Conservation (phyloP, 225 moss, liverwort and hornwort genomes). For the Physcomitrium patens region DNA sequence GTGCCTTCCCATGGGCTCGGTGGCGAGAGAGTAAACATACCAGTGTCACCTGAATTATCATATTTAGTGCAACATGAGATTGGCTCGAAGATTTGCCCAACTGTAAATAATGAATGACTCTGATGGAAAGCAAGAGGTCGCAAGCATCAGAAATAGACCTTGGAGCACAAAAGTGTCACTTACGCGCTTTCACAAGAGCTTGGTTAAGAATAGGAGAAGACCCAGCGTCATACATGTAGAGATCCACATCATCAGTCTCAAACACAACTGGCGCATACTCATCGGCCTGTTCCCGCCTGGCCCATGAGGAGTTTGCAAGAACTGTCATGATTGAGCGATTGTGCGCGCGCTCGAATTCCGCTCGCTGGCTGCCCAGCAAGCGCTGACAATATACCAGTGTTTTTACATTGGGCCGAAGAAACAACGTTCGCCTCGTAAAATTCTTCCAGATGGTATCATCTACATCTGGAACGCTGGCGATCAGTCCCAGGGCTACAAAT, state of each 20-base stretch:
- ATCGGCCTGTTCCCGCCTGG: conserved; percentile 25
- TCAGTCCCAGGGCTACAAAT: conserved; percentile 66
- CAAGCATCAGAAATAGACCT: conserved; percentile 2
- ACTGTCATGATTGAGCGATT: conserved; percentile 48
- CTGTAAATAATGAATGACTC: too few species aligned
- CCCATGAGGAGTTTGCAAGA: conserved; percentile 20
- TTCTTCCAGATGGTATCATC: conserved; percentile 38
- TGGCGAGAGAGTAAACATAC: conserved; percentile 52
- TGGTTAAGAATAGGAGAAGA: conserved; percentile 35
- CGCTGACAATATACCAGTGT: conserved; percentile 50
- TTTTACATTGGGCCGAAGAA: conserved; percentile 61
- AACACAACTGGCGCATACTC: conserved; percentile 70
- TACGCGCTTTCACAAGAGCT: conserved; percentile 44
- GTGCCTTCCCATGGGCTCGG: conserved; percentile 47
- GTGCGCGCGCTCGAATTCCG: conserved; percentile 48
- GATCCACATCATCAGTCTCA: conserved; percentile 26
- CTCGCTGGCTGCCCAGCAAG: conserved; percentile 53
- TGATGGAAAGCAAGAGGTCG: not conserved
- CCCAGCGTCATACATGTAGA: conserved; percentile 48
- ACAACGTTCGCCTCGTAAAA: conserved; percentile 58
- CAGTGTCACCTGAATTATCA: conserved; percentile 42
- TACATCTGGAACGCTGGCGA: conserved; percentile 40
- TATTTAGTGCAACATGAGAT: not conserved
- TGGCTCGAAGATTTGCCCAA: not conserved
- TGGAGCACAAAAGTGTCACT: conserved; percentile 19